Evolutionary conservation across 805 yeast species (phyloP).

Genomic region (Saturnispora zaruensis): DNA sequence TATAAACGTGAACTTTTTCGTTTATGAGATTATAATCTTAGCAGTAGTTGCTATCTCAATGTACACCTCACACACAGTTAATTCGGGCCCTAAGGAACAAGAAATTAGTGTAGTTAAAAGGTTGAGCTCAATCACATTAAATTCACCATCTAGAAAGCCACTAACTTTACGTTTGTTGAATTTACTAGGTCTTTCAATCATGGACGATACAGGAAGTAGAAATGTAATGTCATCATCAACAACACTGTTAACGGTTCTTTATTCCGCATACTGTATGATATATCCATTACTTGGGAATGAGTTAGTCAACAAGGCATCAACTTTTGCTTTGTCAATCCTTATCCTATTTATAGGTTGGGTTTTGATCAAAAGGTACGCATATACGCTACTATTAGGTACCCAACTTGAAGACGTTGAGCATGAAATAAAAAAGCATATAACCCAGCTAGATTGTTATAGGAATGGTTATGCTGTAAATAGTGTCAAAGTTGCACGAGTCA

Average conservation of each 20-base stretch:
- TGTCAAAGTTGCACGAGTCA: slow-evolving; percentile 53
- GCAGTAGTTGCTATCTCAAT: slow-evolving; percentile 26
- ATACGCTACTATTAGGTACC: slow-evolving; percentile 43
- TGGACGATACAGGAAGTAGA: slow-evolving; percentile 2
- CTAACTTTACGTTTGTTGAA: slow-evolving; percentile 2
- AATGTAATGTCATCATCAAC: slow-evolving; percentile 32
- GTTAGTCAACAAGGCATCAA: slow-evolving; percentile 20
- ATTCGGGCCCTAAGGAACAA: slow-evolving; percentile 1
- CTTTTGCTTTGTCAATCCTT: slow-evolving; percentile 19
- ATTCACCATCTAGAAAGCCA: slow-evolving; percentile 17
- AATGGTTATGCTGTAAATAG: slow-evolving; percentile 38
- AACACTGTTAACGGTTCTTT: slow-evolving; percentile 34
- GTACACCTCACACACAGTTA: slow-evolving; percentile 25
- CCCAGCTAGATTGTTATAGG: slow-evolving; percentile 43
- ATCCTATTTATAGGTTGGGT: slow-evolving; percentile 23
- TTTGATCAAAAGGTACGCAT: slow-evolving; percentile 43
- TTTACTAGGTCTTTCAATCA: slow-evolving; percentile 5
- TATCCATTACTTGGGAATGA: slow-evolving; percentile 22
- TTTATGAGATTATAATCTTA: slow-evolving; percentile 26
- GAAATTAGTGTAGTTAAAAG: slow-evolving; percentile 15
- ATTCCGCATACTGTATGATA: slow-evolving; percentile 25
- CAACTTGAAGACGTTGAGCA: slow-evolving; percentile 36
- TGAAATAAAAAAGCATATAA: slow-evolving; percentile 38
- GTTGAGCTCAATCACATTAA: slow-evolving; percentile 22
- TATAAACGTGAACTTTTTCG: slow-evolving; percentile 16